Percentiles rank a stretch among this genome's conserved stretches.
Conservation (phyloP, 441 rosid species). For the Geranium incanum region DNA sequence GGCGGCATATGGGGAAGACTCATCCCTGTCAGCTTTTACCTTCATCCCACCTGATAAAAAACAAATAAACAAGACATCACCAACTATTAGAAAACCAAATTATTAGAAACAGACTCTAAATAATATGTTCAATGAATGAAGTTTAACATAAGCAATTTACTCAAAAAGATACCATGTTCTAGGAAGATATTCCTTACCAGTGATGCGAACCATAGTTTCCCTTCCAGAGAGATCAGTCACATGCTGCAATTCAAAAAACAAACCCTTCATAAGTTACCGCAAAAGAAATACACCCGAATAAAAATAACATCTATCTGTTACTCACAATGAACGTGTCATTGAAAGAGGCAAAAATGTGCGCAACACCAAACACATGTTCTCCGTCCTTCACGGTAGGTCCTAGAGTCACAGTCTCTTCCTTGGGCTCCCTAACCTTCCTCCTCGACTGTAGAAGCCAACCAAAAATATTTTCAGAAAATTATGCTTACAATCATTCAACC, state of each 20-base stretch:
- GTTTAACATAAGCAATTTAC: too few species aligned
- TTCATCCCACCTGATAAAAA: slow-evolving; percentile 66
- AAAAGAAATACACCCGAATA: neutral
- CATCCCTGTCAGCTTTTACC: slow-evolving; percentile 83
- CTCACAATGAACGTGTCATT: slow-evolving; percentile 67
- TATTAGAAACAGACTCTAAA: neutral
- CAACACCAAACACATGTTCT: slow-evolving; percentile 61
- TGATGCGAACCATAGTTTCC: slow-evolving; percentile 60
- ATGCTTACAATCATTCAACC: neutral
- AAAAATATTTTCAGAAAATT: neutral
- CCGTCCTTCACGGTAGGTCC: slow-evolving; percentile 64
- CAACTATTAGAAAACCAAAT: neutral
- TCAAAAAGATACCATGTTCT: too few species aligned
- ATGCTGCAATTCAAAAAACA: slow-evolving; percentile 31
- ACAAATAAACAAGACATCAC: neutral
- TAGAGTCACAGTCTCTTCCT: slow-evolving; percentile 48
- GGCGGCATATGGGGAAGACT: slow-evolving; percentile 29
- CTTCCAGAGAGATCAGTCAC: slow-evolving; percentile 68
- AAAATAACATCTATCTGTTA: neutral
- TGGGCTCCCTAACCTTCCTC: slow-evolving; percentile 54
- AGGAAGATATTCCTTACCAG: slow-evolving; percentile 29
- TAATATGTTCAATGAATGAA: too few species aligned
- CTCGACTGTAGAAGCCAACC: slow-evolving; percentile 33
- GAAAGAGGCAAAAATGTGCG: slow-evolving; percentile 61
- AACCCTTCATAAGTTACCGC: neutral